Conservation (phyloP, 768 basidiomycete genomes). For the Termitomyces sp. region DNA sequence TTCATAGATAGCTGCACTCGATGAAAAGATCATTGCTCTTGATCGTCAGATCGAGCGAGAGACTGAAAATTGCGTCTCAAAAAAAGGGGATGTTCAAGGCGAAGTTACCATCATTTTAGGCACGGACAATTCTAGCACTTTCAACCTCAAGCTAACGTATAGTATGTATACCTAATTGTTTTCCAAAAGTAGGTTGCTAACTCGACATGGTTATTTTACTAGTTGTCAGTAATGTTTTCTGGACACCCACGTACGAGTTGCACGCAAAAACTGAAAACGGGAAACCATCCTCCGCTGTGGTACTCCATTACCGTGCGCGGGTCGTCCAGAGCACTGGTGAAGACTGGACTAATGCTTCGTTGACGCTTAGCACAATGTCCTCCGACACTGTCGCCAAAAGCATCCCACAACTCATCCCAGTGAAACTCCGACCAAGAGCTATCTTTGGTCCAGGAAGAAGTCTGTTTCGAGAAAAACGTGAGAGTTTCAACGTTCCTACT, state of each 20-base stretch:
- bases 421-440: too few relatives aligned
- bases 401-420: slow-evolving; percentile 24
- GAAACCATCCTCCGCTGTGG: slow-evolving; percentile 35
- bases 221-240: slow-evolving; percentile 48
- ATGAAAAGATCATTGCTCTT: slow-evolving; percentile 35
- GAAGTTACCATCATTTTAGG: slow-evolving; percentile 38
- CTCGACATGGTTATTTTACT: neutral
- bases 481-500: neutral
- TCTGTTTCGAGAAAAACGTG: neutral
- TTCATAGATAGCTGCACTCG: slow-evolving; percentile 24
- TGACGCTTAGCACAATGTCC: slow-evolving; percentile 48
- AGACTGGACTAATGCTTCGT: slow-evolving; percentile 45
- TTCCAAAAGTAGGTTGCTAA: neutral
- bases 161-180: slow-evolving; percentile 25
- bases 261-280: slow-evolving; percentile 43
- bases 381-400: slow-evolving; percentile 25
- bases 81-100: slow-evolving; percentile 27
- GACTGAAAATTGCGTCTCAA: slow-evolving; percentile 22
- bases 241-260: slow-evolving; percentile 55
- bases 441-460: neutral
- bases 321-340: slow-evolving; percentile 54
- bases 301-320: slow-evolving; percentile 50
- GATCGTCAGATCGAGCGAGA: slow-evolving; percentile 33
- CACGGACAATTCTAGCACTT: slow-evolving; percentile 26
- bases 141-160: slow-evolving; percentile 48